A percentile compares a stretch with the other conserved stretches of the same genome.
Conservation (phyloP, 2,329 filamentous ascomycete species). For the Pseudohalonectria lignicola region DNA sequence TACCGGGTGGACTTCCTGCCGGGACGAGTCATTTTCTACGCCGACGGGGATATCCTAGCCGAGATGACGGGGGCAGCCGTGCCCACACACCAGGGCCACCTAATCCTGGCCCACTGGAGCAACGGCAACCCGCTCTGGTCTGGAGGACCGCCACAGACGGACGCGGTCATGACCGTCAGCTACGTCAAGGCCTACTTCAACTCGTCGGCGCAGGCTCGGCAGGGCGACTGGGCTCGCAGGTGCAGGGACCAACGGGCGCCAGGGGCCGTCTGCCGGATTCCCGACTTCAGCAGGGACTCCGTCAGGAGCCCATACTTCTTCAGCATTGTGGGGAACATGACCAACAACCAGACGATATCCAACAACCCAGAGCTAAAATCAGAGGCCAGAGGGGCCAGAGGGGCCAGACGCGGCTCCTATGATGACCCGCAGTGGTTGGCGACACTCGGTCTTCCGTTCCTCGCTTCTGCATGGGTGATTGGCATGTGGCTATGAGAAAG, state of each 20-base stretch:
- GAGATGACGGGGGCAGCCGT: conserved; percentile 45
- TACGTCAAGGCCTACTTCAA: conserved; percentile 79
- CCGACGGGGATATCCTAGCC: conserved; percentile 47
- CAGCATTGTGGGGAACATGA: conserved; percentile 30
- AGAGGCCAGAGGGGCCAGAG: background rate
- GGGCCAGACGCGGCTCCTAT: background rate
- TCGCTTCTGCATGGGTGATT: background rate
- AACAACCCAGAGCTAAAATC: conserved; percentile 1
- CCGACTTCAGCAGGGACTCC: conserved; percentile 27
- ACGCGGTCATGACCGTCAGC: conserved; percentile 52
- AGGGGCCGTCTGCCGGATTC: conserved; percentile 37
- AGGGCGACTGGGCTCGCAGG: conserved; percentile 24
- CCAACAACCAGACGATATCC: conserved; percentile 32
- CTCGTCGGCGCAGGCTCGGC: conserved; percentile 36
- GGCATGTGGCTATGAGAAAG: background rate
- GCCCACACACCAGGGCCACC: conserved; percentile 49
- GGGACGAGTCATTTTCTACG: conserved; percentile 54
- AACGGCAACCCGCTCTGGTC: conserved; percentile 66
- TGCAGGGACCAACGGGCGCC: conserved; percentile 26
- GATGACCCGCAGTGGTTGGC: background rate
- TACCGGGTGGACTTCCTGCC: conserved; percentile 69
- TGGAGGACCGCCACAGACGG: conserved; percentile 51
- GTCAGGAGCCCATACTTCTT: conserved; percentile 36
- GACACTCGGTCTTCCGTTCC: background rate
- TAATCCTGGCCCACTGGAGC: conserved; percentile 68